Evolutionary conservation across 805 yeast genomes (phyloP).

Genomic region (Kuraishia molischiana): DNA sequence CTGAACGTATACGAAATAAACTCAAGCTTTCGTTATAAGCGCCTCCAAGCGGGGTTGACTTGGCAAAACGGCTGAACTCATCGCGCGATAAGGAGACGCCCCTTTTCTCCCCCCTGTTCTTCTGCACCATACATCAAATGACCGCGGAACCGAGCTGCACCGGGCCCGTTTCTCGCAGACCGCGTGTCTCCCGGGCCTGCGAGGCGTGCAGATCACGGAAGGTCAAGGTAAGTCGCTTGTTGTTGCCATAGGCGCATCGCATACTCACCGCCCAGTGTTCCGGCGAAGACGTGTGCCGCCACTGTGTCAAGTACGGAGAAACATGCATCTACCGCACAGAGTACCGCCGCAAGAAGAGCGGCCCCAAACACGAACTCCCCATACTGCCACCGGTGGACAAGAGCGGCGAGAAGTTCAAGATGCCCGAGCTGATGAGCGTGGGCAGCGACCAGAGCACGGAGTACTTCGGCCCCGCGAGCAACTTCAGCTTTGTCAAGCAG

Average conservation of each 20-base stretch:
- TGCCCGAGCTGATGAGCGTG: neutral
- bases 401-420: neutral
- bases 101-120: too few species aligned
- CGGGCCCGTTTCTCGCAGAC: neutral
- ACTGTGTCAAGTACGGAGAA: neutral
- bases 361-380: neutral
- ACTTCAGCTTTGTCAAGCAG: conserved; percentile 14
- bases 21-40: too few species aligned
- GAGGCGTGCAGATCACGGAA: neutral
- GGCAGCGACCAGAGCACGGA: conserved; percentile 3
- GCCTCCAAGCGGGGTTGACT: too few species aligned
- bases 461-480: conserved; percentile 16
- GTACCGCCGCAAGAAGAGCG: neutral
- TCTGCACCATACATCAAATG: too few species aligned
- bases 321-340: neutral
- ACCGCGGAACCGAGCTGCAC: too few species aligned
- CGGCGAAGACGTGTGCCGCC: neutral
- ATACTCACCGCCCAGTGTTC: neutral
- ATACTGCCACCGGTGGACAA: neutral
- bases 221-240: neutral
- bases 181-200: neutral
- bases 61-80: too few species aligned
- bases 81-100: too few species aligned
- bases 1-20: too few species aligned
- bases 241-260: neutral